A percentile compares a stretch with the other conserved stretches of the same genome.
Conservation (phyloP, 371 early-diverging fungal species). For the Saksenaea vasiformis region DNA sequence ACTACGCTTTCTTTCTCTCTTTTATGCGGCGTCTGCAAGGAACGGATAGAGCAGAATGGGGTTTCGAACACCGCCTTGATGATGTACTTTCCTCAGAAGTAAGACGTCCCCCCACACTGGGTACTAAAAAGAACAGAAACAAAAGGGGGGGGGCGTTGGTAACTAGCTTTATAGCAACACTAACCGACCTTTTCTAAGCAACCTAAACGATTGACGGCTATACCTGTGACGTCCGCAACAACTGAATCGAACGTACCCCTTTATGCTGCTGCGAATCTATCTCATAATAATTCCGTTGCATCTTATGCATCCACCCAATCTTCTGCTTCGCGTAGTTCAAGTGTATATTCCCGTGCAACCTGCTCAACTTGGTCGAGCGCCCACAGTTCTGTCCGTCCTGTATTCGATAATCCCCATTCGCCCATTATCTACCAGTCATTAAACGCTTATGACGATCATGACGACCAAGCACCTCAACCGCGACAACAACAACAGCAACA, state of each 20-base stretch:
- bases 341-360: neutral
- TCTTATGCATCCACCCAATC: constrained; percentile 18
- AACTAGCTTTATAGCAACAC: neutral
- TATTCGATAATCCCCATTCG: neutral
- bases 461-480: neutral
- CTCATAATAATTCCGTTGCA: constrained; percentile 16
- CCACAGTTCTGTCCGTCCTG: neutral
- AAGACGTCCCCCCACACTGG: neutral
- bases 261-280: constrained; percentile 1
- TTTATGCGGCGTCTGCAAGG: constrained; percentile 6
- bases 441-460: constrained; percentile 16
- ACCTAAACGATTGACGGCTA: neutral
- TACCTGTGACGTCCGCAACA: neutral
- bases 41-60: neutral
- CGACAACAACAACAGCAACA: neutral
- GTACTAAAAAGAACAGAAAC: neutral
- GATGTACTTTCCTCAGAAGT: neutral
- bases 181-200: neutral
- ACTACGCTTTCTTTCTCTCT: constrained; percentile 1
- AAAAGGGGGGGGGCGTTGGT: neutral
- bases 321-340: constrained; percentile 15
- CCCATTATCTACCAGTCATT: constrained; percentile 7
- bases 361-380: neutral
- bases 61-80: neutral
- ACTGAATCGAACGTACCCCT: neutral